These are phyloP conservation scores for Stachybotrys chlorohalonatus DNA, from an alignment of 2,329 filamentous ascomycete genomes.

Conservation along the genomic window DNA sequence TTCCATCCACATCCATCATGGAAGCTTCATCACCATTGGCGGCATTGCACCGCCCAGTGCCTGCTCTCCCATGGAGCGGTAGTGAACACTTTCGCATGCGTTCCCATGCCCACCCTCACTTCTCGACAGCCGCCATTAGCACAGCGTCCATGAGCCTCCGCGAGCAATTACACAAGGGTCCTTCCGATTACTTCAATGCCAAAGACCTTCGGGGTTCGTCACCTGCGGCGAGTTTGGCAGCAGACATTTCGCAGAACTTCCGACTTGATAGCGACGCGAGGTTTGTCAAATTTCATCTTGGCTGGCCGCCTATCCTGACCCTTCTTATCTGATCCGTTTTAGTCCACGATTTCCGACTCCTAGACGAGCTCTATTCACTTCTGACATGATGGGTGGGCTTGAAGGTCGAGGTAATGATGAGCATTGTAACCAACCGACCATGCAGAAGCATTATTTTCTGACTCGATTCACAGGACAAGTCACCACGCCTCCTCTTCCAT, in stretches of 20 bases:
- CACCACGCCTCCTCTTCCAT: constrained; percentile 73
- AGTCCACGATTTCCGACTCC: constrained; percentile 33
- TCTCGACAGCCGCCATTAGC: constrained; percentile 45
- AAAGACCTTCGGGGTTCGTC: constrained; percentile 77
- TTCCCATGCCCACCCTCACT: constrained; percentile 36
- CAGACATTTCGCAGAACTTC: constrained; percentile 94
- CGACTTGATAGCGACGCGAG: constrained; percentile 78
- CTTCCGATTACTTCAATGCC: constrained; percentile 71
- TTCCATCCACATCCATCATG: constrained; percentile 43
- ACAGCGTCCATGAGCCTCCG: constrained; percentile 68
- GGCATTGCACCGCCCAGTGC: constrained; percentile 72
- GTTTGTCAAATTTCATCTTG: constrained; percentile 39
- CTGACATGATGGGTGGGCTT: constrained; percentile 25
- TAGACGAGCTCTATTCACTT: constrained; percentile 30
- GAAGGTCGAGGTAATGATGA: constrained; percentile 22
- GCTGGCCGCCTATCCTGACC: not conserved
- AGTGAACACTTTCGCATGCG: constrained; percentile 45
- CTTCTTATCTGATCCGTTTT: constrained; percentile 9
- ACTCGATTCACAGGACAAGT: constrained; percentile 48
- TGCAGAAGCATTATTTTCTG: not conserved
- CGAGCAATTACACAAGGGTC: constrained; percentile 55
- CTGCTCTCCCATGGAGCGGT: constrained; percentile 48
- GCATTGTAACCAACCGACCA: constrained; percentile 2
- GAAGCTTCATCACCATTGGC: constrained; percentile 90
- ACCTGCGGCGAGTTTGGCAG: constrained; percentile 81